Base-by-base conservation (phyloP, 805 yeast species). In the Kluyveromyces nonfermentans region DNA sequence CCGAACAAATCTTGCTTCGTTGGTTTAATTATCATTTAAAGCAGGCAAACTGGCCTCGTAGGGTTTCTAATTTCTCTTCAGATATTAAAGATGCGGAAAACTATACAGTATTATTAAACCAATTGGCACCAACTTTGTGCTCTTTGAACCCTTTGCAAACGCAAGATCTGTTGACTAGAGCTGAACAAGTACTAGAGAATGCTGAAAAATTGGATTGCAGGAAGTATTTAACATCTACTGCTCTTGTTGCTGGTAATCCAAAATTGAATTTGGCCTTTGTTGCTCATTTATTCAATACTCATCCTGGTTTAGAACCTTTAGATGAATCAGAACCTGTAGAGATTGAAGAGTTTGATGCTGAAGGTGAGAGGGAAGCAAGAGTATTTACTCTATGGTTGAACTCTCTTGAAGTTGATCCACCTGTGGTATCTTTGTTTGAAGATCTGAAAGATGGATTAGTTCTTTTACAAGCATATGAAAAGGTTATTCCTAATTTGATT, bases 351-450 rank as follows among this genome's bases (percentile, higher is more conserved):
- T 93, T 93, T 59, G 98, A 93, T 63, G 98, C 98, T 20, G 98
- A 93, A 69, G 98, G 98, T 50, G 98, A 93, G 69, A 85, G 98
- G 69, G 98, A 93, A 70, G 98, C 98, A 3, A 78, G 98, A 65
- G 98, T 93, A 10, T 93, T 93, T 69, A 93, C 98, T 5, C 70
- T 93, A 58, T 93, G 98, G 98, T 77, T 93, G 60, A 93, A 93
- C 68, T 87, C 96, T 1, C 74, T 93, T 56, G 97, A 93, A 53
- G 97, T 93, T 14, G 93, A 89, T 50, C 97, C 97, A 21, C 85
- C 96, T 20, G 90, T 93, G 47, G 87, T 87, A 41, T 80, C 84
- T 14, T 70, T 93, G 54, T 93, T 93, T 56, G 97, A 90, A 66
- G 97, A 93, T 61, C 74, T 93, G 59, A 89, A 88, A 64, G 97